These are phyloP conservation scores for Plenodomus lindquistii DNA, from an alignment of 2,329 filamentous ascomycete species.

Conservation along the genomic window DNA sequence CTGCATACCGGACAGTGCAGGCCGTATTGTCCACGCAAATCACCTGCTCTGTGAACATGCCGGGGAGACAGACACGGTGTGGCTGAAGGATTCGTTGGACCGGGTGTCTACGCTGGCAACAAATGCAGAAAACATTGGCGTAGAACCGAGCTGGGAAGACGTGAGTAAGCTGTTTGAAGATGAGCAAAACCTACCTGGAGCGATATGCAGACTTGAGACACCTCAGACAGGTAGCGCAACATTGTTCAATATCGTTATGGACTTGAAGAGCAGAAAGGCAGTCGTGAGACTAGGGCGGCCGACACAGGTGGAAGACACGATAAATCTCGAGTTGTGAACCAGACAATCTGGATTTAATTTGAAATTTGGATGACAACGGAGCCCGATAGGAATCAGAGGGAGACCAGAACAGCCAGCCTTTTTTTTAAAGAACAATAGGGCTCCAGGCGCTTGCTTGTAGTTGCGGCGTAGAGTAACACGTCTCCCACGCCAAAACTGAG, in stretches of 20 bases:
- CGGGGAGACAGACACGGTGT: constrained; percentile 46
- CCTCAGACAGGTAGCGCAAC: constrained; percentile 33
- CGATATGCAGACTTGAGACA: constrained; percentile 36
- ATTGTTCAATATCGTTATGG: constrained; percentile 46
- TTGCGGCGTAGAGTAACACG: too few relatives aligned
- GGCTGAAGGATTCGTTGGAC: constrained; percentile 47
- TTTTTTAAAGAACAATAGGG: too few relatives aligned
- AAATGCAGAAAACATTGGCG: constrained; percentile 24
- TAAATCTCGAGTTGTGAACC: constrained; percentile 24
- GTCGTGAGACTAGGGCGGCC: constrained; percentile 37
- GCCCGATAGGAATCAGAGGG: background rate
- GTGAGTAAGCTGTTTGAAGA: constrained; percentile 47
- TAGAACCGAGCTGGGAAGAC: constrained; percentile 31
- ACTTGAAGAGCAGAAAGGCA: constrained; percentile 36
- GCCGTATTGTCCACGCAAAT: constrained; percentile 50
- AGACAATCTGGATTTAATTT: background rate
- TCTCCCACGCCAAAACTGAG: too few relatives aligned
- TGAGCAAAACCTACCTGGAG: constrained; percentile 43
- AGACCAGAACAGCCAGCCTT: background rate
- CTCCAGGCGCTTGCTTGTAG: too few relatives aligned
- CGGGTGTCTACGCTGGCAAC: constrained; percentile 45
- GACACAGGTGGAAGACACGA: constrained; percentile 31
- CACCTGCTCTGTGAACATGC: constrained; percentile 48
- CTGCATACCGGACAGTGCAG: constrained; percentile 36
- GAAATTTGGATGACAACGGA: background rate